phyloP scores from a whole-genome alignment of 2,329 filamentous ascomycete species.

The Zarea fungicola region DNA sequence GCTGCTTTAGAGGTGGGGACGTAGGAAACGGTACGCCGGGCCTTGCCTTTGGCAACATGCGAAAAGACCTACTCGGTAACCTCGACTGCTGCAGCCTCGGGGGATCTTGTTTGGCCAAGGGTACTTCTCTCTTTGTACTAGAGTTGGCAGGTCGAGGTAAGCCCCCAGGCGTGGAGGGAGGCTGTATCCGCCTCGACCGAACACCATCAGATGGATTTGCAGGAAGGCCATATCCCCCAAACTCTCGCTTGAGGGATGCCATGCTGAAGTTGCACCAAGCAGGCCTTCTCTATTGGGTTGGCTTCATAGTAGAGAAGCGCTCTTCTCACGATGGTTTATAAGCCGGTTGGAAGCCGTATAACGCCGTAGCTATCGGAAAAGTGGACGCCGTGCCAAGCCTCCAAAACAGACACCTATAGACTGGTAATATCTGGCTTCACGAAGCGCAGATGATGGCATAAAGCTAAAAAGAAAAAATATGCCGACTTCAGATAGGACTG shows the following conservation, averaged over 20 bases:
- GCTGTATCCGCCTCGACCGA: slow-evolving; percentile 2
- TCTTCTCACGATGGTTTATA: background rate
- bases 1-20: slow-evolving; percentile 25
- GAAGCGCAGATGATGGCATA: background rate
- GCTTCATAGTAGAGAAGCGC: slow-evolving; percentile 4
- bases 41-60: background rate
- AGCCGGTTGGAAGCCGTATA: background rate
- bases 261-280: slow-evolving; percentile 7
- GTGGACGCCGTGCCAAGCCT: too few species aligned
- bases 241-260: slow-evolving; percentile 13
- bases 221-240: slow-evolving; percentile 12
- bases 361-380: too few species aligned
- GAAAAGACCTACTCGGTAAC: slow-evolving; percentile 3
- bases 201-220: slow-evolving; percentile 10
- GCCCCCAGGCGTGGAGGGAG: background rate
- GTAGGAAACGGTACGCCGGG: background rate
- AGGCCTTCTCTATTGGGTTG: background rate
- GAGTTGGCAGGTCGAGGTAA: slow-evolving; percentile 1
- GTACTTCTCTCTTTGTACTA: background rate
- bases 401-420: too few species aligned
- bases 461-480: background rate
- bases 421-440: too few species aligned
- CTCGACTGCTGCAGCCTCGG: slow-evolving; percentile 3
- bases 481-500: background rate
- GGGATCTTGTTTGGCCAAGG: background rate